Evolutionary conservation across 306 rosid genomes (phyloP).

Genomic region (Cucurbita maxima): DNA sequence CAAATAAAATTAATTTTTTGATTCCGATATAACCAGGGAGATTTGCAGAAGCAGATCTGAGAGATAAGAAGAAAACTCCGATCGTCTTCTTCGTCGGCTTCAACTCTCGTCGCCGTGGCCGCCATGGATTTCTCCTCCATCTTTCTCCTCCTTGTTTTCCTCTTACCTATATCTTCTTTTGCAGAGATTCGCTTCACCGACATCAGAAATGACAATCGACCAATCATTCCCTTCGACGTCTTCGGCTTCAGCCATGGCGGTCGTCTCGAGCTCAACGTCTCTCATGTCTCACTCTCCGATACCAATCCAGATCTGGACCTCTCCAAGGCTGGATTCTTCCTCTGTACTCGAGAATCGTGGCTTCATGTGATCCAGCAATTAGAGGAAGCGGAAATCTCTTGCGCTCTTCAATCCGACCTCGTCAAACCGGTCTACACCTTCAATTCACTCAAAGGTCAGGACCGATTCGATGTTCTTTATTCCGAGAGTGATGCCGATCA

Average conservation of each 20-base stretch:
- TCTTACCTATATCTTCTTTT: constrained; percentile 11
- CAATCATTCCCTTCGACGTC: constrained; percentile 55
- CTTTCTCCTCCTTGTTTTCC: constrained; percentile 3
- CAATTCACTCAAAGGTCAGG: constrained; percentile 18
- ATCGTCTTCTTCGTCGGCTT: neutral
- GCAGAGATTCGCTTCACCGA: constrained; percentile 59
- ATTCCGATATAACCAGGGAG: neutral
- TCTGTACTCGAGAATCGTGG: constrained; percentile 69
- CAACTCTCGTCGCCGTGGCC: constrained; percentile 10
- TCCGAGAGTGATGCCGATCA: constrained; percentile 61
- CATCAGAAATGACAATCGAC: constrained; percentile 38
- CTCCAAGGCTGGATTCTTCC: constrained; percentile 64
- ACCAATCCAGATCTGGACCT: constrained; percentile 34
- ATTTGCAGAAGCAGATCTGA: neutral
- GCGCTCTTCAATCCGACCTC: constrained; percentile 54
- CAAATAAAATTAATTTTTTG: neutral
- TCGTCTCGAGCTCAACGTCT: constrained; percentile 57
- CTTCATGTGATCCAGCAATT: constrained; percentile 61
- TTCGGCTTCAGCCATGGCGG: constrained; percentile 85
- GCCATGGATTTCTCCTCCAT: constrained; percentile 3
- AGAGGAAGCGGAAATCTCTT: constrained; percentile 42
- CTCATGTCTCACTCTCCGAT: constrained; percentile 31
- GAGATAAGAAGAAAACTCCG: neutral
- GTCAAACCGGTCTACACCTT: constrained; percentile 48
- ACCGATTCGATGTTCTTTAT: constrained; percentile 11